Conservation (phyloP, 2,329 filamentous ascomycete genomes). For the Fusarium hostae region DNA sequence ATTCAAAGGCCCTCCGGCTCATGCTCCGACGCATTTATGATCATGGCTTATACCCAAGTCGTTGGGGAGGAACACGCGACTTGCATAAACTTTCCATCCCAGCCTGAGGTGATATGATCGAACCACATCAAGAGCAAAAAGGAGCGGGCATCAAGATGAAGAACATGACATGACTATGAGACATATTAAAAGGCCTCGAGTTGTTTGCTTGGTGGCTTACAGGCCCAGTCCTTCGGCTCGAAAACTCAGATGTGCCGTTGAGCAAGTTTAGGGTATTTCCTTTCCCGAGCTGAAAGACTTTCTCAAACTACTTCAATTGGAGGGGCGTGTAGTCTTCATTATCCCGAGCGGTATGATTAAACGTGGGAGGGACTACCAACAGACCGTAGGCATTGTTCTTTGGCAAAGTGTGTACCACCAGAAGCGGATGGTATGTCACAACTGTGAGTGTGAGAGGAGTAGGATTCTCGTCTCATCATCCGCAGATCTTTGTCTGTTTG, state of each 20-base stretch:
- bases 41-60: background rate
- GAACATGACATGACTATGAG: background rate
- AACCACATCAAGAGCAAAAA: slow-evolving; percentile 1
- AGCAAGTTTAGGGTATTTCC: background rate
- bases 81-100: background rate
- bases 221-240: background rate
- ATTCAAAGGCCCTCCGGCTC: slow-evolving; percentile 4
- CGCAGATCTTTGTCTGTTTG: background rate
- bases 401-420: background rate
- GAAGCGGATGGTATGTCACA: background rate
- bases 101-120: background rate
- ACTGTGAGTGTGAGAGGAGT: background rate
- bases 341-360: slow-evolving; percentile 8
- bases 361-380: slow-evolving; percentile 3
- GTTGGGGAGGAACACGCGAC: background rate
- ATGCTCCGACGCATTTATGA: slow-evolving; percentile 1
- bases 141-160: background rate
- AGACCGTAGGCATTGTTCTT: slow-evolving; percentile 12
- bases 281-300: background rate
- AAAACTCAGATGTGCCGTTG: background rate
- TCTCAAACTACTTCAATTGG: background rate
- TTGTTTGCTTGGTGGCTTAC: slow-evolving; percentile 9
- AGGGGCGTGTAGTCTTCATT: slow-evolving; percentile 10
- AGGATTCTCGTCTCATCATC: slow-evolving; percentile 1
- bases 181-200: background rate